Evolutionary conservation across 352 stramenopile species (phyloP).

Genomic region (Globisporangium splendens): DNA sequence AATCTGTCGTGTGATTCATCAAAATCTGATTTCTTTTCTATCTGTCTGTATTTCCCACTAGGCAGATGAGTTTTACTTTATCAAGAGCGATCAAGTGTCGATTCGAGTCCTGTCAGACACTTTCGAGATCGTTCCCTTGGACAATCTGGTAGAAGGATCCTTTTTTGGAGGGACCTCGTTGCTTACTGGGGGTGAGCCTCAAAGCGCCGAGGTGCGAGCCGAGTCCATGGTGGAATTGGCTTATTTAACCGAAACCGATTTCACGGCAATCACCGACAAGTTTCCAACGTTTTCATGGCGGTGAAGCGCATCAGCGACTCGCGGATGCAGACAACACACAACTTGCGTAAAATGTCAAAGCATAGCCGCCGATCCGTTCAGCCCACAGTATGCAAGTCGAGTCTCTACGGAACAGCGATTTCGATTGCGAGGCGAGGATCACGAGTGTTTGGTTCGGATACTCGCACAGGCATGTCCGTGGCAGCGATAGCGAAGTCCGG

Average conservation of each 20-base stretch:
- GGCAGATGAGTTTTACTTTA: slow-evolving; percentile 67
- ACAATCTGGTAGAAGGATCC: slow-evolving; percentile 64
- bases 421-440: slow-evolving; percentile 2
- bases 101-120: slow-evolving; percentile 33
- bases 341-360: slow-evolving; percentile 63
- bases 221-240: slow-evolving; percentile 64
- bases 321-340: slow-evolving; percentile 60
- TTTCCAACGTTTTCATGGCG: slow-evolving; percentile 71
- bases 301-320: slow-evolving; percentile 65
- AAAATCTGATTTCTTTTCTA: neutral
- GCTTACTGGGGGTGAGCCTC: slow-evolving; percentile 39
- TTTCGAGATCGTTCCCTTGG: slow-evolving; percentile 40
- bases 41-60: too few species aligned
- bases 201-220: slow-evolving; percentile 55
- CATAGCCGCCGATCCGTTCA: slow-evolving; percentile 37
- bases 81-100: slow-evolving; percentile 60
- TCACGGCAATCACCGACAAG: slow-evolving; percentile 50
- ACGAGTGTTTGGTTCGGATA: neutral
- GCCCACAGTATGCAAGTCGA: neutral
- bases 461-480: slow-evolving; percentile 1
- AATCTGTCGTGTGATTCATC: neutral
- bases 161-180: slow-evolving; percentile 77
- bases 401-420: neutral
- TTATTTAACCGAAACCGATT: slow-evolving; percentile 57
- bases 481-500: slow-evolving; percentile 14